Conservation (phyloP, 1,139 yeast species). For the Yamadazyma triangularis region DNA sequence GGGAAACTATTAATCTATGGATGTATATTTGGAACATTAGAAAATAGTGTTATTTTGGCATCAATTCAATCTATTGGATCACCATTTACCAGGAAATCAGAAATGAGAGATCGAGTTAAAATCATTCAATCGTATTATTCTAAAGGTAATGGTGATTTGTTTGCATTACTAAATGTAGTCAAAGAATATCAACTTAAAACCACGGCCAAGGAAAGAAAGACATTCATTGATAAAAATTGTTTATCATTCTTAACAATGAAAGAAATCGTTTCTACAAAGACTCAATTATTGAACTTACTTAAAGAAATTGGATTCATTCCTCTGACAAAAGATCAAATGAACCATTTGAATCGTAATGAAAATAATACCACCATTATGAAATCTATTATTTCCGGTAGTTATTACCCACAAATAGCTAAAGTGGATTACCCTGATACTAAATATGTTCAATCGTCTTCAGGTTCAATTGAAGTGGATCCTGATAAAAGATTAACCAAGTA, state of each 20-base stretch:
- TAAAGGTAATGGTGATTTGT: slow-evolving; percentile 59
- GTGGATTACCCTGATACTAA: slow-evolving; percentile 81
- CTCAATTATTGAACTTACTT: slow-evolving; percentile 63
- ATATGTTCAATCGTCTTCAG: slow-evolving; percentile 63
- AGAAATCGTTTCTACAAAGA: slow-evolving; percentile 67
- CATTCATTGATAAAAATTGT: slow-evolving; percentile 57
- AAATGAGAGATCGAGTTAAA: slow-evolving; percentile 62
- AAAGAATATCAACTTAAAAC: slow-evolving; percentile 41
- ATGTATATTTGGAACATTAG: slow-evolving; percentile 80
- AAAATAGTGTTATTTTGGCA: slow-evolving; percentile 68
- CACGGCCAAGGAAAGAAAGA: slow-evolving; percentile 19
- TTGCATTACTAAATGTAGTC: slow-evolving; percentile 58
- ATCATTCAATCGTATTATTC: slow-evolving; percentile 38
- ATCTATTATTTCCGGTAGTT: slow-evolving; percentile 73
- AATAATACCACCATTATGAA: slow-evolving; percentile 49
- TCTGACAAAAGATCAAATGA: slow-evolving; percentile 23
- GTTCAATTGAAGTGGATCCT: slow-evolving; percentile 79
- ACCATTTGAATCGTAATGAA: slow-evolving; percentile 30
- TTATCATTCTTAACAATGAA: slow-evolving; percentile 62
- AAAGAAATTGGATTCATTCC: slow-evolving; percentile 70
- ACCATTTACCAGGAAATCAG: slow-evolving; percentile 64
- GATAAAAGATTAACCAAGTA: slow-evolving; percentile 71
- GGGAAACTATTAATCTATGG: slow-evolving; percentile 81
- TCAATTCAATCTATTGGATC: slow-evolving; percentile 69
- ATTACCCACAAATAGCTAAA: slow-evolving; percentile 77